phyloP scores from a whole-genome alignment of 2,329 filamentous ascomycete genomes.

The Penicillium sp. region DNA sequence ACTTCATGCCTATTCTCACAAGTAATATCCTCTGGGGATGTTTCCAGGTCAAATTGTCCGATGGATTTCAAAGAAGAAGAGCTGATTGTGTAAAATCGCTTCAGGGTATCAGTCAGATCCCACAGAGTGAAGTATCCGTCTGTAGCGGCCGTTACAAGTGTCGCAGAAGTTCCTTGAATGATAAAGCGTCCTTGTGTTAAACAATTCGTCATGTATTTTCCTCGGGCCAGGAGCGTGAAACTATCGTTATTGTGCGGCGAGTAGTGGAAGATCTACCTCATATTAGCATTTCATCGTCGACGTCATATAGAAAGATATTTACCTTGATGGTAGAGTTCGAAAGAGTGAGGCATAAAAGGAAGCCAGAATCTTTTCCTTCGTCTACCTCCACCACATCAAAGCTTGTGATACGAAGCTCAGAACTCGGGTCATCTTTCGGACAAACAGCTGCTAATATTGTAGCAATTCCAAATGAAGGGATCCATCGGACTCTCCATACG shows the following conservation, averaged over 20 bases:
- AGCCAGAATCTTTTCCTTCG: constrained; percentile 32
- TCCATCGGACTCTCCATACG: constrained; percentile 67
- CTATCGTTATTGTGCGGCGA: constrained; percentile 21
- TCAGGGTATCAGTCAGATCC: constrained; percentile 40
- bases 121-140: constrained; percentile 74
- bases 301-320: constrained; percentile 9
- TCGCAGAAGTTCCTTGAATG: constrained; percentile 44
- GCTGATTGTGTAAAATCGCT: constrained; percentile 28
- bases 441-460: constrained; percentile 54
- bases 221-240: constrained; percentile 51
- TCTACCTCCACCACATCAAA: constrained; percentile 61
- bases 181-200: constrained; percentile 63
- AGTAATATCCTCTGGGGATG: constrained; percentile 19
- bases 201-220: constrained; percentile 70
- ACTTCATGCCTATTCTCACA: constrained; percentile 50
- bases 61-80: constrained; percentile 19
- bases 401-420: constrained; percentile 77
- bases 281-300: constrained; percentile 9
- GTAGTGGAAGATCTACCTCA: constrained; percentile 48
- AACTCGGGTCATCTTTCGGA: constrained; percentile 48
- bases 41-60: constrained; percentile 20
- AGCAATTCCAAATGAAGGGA: constrained; percentile 56
- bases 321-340: constrained; percentile 79
- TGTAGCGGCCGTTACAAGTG: constrained; percentile 67
- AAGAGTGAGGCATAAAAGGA: constrained; percentile 70